These are phyloP conservation scores for Rhynchospora tenuis DNA, from an alignment of 176 grass and related monocot genomes.

Conservation along the genomic window DNA sequence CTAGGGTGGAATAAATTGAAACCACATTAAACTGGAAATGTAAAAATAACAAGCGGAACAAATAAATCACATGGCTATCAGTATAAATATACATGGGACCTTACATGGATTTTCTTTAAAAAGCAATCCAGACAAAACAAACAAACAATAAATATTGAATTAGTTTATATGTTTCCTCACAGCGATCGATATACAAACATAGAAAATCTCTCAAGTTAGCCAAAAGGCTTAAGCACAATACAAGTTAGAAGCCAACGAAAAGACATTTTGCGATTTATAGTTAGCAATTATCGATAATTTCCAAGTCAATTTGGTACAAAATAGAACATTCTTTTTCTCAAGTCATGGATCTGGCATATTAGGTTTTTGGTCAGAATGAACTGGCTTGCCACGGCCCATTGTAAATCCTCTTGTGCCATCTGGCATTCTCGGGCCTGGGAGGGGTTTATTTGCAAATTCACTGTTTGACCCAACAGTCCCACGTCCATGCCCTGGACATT, in stretches of 20 bases:
- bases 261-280: not conserved
- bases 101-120: not conserved
- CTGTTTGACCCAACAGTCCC: not conserved
- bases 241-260: not conserved
- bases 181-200: not conserved
- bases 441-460: conserved; percentile 46
- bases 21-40: not conserved
- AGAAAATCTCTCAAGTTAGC: not conserved
- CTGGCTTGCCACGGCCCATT: conserved; percentile 62
- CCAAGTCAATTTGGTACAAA: not conserved
- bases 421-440: conserved; percentile 79
- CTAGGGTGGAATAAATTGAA: not conserved
- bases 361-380: conserved; percentile 3
- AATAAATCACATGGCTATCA: not conserved
- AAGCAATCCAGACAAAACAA: not conserved
- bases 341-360: not conserved
- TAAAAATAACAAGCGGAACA: not conserved
- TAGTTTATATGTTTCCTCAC: not conserved
- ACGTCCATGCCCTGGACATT: conserved; percentile 27
- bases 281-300: not conserved
- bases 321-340: not conserved
- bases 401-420: conserved; percentile 77
- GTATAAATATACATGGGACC: not conserved
- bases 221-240: not conserved
- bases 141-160: not conserved